Percentiles rank a stretch among this genome's conserved stretches.
These are phyloP conservation scores for Ceratocystiopsis sp. DNA, from an alignment of 2,329 filamentous ascomycete species.

Conservation along the genomic window DNA sequence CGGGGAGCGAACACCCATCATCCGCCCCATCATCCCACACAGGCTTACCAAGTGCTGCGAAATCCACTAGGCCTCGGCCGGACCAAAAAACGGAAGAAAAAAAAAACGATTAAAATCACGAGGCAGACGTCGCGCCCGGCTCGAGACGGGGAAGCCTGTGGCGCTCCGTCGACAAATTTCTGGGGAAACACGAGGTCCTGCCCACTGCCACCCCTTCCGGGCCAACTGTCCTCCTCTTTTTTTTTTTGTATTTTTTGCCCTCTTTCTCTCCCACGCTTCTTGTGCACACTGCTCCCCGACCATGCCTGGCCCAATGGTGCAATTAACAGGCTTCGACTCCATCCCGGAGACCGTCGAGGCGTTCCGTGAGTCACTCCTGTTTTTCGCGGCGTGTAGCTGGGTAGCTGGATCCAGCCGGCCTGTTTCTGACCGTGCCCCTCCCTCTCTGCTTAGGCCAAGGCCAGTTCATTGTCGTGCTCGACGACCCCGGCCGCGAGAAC, in stretches of 20 bases:
- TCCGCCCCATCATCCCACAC: no score
- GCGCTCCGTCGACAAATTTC: no score
- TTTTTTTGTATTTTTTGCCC: neutral
- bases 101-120: no score
- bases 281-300: slow-evolving; percentile 1
- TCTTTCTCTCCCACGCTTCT: neutral
- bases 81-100: no score
- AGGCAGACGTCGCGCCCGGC: no score
- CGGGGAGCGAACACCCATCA: no score
- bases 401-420: neutral
- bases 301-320: slow-evolving; percentile 36
- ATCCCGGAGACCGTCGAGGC: slow-evolving; percentile 48
- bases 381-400: neutral
- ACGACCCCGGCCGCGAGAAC: slow-evolving; percentile 84
- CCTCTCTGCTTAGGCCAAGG: slow-evolving; percentile 3
- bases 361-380: slow-evolving; percentile 34
- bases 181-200: no score
- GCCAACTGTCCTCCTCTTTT: neutral
- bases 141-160: no score
- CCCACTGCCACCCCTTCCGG: no score
- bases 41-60: no score
- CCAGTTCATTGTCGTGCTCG: slow-evolving; percentile 90
- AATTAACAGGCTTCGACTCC: slow-evolving; percentile 39
- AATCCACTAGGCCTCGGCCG: no score
- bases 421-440: neutral